Conservation (phyloP, 805 yeast genomes). For the Saccharomycopsis fibuligera region DNA sequence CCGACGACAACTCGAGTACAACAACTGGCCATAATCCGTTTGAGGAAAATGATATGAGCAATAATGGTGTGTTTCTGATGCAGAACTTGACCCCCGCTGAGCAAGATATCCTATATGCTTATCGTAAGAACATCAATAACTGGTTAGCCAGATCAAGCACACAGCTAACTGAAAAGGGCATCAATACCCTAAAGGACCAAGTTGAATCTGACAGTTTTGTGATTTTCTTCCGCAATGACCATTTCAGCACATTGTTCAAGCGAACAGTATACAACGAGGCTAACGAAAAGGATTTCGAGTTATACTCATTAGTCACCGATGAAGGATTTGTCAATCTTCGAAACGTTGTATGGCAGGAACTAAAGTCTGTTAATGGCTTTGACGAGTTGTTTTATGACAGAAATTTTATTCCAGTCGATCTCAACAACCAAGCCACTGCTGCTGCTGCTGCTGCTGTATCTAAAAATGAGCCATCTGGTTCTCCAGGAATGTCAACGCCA, state of each 20-base stretch:
- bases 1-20: not conserved
- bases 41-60: not conserved
- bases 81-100: not conserved
- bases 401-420: constrained; percentile 42
- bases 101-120: not conserved
- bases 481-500: constrained; percentile 21
- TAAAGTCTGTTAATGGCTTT: constrained; percentile 59
- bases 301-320: constrained; percentile 72
- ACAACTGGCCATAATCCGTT: not conserved
- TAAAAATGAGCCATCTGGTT: not conserved
- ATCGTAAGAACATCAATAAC: constrained; percentile 28
- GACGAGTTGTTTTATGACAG: constrained; percentile 67
- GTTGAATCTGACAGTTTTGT: constrained; percentile 50
- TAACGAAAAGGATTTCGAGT: constrained; percentile 37
- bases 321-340: constrained; percentile 44
- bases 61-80: not conserved
- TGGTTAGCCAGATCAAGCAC: constrained; percentile 61
- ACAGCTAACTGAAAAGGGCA: constrained; percentile 70
- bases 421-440: constrained; percentile 1
- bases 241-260: constrained; percentile 62
- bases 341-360: constrained; percentile 76
- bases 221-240: constrained; percentile 85
- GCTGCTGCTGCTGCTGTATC: not conserved
- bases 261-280: constrained; percentile 22
- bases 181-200: constrained; percentile 37